Percentiles rank a stretch among this genome's conserved stretches.
These are phyloP conservation scores for Ustilago loliicola DNA, from an alignment of 1,284 basidiomycete species.

Conservation along the genomic window DNA sequence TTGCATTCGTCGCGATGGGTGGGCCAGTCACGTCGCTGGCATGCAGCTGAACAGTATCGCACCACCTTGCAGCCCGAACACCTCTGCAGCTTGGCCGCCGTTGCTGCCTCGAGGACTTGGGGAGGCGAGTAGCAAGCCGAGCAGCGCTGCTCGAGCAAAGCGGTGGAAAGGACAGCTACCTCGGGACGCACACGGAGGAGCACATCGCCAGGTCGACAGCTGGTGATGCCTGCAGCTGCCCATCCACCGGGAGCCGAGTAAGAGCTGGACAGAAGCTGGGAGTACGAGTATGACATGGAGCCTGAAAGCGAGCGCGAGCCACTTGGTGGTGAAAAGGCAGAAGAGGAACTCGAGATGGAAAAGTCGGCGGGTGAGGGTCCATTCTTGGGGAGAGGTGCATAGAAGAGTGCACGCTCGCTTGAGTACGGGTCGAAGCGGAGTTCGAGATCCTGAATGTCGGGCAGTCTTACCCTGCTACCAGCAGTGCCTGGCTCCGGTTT, in stretches of 20 bases:
- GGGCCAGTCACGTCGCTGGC: slow-evolving; percentile 50
- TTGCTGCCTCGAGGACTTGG: background rate
- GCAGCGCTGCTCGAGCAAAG: slow-evolving; percentile 40
- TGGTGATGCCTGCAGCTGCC: slow-evolving; percentile 43
- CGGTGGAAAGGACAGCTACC: slow-evolving; percentile 38
- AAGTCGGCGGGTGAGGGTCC: slow-evolving; percentile 34
- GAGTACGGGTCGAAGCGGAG: slow-evolving; percentile 41
- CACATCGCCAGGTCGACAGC: slow-evolving; percentile 44
- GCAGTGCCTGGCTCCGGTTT: slow-evolving; percentile 27
- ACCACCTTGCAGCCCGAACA: slow-evolving; percentile 53
- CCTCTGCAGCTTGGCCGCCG: slow-evolving; percentile 33
- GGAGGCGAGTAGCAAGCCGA: slow-evolving; percentile 42
- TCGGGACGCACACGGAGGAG: slow-evolving; percentile 41
- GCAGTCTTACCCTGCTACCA: slow-evolving; percentile 35
- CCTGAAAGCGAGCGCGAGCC: slow-evolving; percentile 31
- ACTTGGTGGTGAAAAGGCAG: slow-evolving; percentile 30
- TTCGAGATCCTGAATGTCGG: slow-evolving; percentile 46
- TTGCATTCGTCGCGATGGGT: slow-evolving; percentile 55
- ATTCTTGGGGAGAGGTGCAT: slow-evolving; percentile 44
- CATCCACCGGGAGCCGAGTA: slow-evolving; percentile 44
- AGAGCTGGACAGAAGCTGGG: slow-evolving; percentile 42
- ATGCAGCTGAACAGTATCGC: slow-evolving; percentile 44
- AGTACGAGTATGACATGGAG: slow-evolving; percentile 45
- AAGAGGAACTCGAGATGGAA: slow-evolving; percentile 32
- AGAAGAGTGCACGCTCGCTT: slow-evolving; percentile 44